Evolutionary conservation across 257 asterid species (phyloP), one percentile per base, ranked within the genome.

Genomic region (Datura wrightii): DNA sequence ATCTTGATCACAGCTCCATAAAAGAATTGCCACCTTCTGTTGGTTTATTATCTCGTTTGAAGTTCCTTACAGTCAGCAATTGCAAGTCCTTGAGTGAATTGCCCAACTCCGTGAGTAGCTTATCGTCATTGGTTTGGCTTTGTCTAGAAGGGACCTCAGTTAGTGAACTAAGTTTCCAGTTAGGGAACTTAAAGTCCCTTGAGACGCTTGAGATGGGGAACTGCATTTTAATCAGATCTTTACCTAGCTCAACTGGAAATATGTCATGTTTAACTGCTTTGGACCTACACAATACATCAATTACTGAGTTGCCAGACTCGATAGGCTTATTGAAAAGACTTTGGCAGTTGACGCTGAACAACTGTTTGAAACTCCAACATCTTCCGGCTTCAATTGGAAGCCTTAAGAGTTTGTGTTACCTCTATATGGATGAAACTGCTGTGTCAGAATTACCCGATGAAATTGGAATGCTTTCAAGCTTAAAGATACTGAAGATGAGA

Each of bases 361-460:
- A 83, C 9, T 85, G 90, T 71, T 16, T 36, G 79, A 83, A 85
- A 9, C 85, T 87, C 15, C 58, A 78, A 48, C 76, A 31, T 50
- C 80, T 87, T 46, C 88, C 88, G 4, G 62, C 52, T 46, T 79
- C 88, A 24, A 78, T 87, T 84, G 88, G 88, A 70, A 53, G 65
- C 10, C 82, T 87, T 74, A 83, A 62, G 72, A 87, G 66, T 54
- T 87, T 87, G 82, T 56, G 85, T 13, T 86, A 83, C 58, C 88
- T 87, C n/a, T 37, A 11, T 70, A 87, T 87, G 88, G 83, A 0
- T 31, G 74, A 62, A 34, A 85, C 85, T 69, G 85, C 85, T 66
- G 78, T 87, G 46, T 83, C 88, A 2, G 90, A 83, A 60, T 83
- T 87, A 54, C 90, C 88, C n/a, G 52, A 87, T 78, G 78, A 84